Evolutionary conservation across 1,139 yeast genomes (phyloP).

Genomic region (Nadsonia starkeyi-henricii): DNA sequence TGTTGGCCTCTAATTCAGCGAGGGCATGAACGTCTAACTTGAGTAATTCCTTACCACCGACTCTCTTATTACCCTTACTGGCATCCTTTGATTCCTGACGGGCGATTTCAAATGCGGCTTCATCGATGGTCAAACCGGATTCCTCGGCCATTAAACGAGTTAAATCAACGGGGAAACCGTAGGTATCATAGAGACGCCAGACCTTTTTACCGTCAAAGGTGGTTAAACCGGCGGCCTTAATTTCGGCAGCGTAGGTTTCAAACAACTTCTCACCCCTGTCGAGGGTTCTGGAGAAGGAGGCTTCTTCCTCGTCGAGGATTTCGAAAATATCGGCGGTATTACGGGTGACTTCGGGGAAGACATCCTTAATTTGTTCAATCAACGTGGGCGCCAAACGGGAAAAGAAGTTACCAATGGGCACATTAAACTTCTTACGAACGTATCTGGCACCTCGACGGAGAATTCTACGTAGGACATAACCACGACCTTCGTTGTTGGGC

Average conservation of each 20-base stretch:
- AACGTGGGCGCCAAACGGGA: conserved; percentile 85
- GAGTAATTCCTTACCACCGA: conserved; percentile 42
- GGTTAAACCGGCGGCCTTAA: conserved; percentile 61
- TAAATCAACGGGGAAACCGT: conserved; percentile 97
- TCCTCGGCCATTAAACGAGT: conserved; percentile 98
- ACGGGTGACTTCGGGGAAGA: conserved; percentile 78
- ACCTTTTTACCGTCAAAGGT: conserved; percentile 85
- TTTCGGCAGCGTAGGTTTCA: conserved; percentile 79
- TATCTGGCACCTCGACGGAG: conserved; percentile 96
- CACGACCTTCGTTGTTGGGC: conserved; percentile 98
- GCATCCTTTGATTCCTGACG: conserved; percentile 84
- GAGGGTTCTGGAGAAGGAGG: conserved; percentile 83
- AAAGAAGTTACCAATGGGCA: conserved; percentile 89
- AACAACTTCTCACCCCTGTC: conserved; percentile 97
- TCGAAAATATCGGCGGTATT: conserved; percentile 70
- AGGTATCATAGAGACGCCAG: conserved; percentile 98
- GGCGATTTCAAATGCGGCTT: conserved; percentile 81
- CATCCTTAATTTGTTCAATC: conserved; percentile 72
- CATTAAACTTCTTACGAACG: conserved; percentile 90
- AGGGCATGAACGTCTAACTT: conserved; percentile 86
- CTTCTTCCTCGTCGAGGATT: conserved; percentile 90
- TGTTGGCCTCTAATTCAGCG: conserved; percentile 31
- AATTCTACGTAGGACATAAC: conserved; percentile 91
- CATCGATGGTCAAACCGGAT: conserved; percentile 87
- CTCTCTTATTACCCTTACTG: conserved; percentile 64